Evolutionary conservation across 306 rosid genomes (phyloP), one percentile per base, ranked within the genome.

Genomic region (Prunus davidiana): DNA sequence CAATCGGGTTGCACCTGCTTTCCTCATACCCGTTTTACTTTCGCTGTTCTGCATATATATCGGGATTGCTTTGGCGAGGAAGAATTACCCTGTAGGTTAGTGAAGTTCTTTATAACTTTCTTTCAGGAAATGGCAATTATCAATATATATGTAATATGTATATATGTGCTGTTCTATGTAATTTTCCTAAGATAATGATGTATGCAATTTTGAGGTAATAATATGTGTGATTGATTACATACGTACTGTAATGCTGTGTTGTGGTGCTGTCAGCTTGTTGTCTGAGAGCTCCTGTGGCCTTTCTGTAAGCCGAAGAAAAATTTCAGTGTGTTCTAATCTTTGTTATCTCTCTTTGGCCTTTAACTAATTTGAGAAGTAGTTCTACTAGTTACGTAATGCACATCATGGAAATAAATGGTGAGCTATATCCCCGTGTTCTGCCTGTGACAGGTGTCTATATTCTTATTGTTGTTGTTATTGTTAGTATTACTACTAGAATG

Each of bases 1-100:
- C 78, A 96, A 96, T 80, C 89, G 97, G 88, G 99, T 96, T 81
- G 99, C 99, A 1, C 99, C 99, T 69, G 97, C 99, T 62, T 92
- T 96, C 83, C 98, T 96, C 64, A 77, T 96, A 75, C 93, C 99
- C 63, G 99, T 92, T 78, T 50, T 96, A 79, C 85, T 96, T 87
- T 96, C 99, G 6, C 78, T 96, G 58, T 6, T 85, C 75, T 88
- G 93, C 93, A 96, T 96, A 79, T 90, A 81, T 73, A n/a, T 92
- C 69, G 99, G 99, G 84, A 71, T 96, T 69, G 64, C 81, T 67
- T 60, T 86, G 90, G 96, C 99, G 41, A 78, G 77, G 84, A 87
- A 84, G 87, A 87, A 91, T 76, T 27, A 86, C 80, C 98, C 99
- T 76, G 22, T 87, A 88, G 86, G 99, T 96, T 82, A 81, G 87